Base-by-base conservation (phyloP, 2,329 filamentous ascomycete genomes). In the Paraconiothyrium brasiliense region DNA sequence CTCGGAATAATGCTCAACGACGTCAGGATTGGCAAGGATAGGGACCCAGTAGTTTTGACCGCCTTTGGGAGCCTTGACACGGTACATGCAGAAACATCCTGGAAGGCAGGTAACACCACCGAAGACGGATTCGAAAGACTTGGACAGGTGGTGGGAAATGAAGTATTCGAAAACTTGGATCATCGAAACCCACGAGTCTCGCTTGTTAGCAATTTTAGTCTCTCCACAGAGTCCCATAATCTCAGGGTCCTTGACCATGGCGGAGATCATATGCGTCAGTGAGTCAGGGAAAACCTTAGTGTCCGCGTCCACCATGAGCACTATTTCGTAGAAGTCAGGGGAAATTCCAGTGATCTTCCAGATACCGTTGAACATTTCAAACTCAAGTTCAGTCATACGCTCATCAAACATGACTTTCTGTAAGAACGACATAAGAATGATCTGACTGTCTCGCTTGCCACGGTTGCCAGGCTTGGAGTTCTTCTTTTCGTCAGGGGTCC, bases 391-490 rank as follows among this genome's bases (percentile, higher is more conserved):
- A 20, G 96, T 99, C 95, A 99, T 99, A 64, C 95, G 92, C 82
- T 99, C 96, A 78, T 99, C 95, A 73, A 99, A 99, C 95, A 99
- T 99, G 76, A 99, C 95, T 83, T 99, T 99, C 78, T 99, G 95
- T 70, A 99, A 83, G 86, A 99, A 99, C 5, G 94, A 97, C 95
- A 99, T 99, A 68, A 99, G 86, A 71, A 99, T 95, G 75, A 99
- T 97, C 80, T 99, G 95, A 83, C 93, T 97, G 85, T 99, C 95
- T 77, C 95, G 92, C 85, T 99, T 99, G 80, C 95, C 96, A 81
- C 95, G 89, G 81, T 99, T 99, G 71, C 95, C 95, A 13, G 96
- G 93, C 81, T 99, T 99, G 60, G 91, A 86, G 71, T 91, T 90
- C 44, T 80, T 84, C 35, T 88, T 86, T 81, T 99, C 95, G 58